A percentile compares a stretch with the other conserved stretches of the same genome.
Evolutionary conservation across 2,329 filamentous ascomycete genomes (phyloP).

Genomic region (Delphinella strobiligena): DNA sequence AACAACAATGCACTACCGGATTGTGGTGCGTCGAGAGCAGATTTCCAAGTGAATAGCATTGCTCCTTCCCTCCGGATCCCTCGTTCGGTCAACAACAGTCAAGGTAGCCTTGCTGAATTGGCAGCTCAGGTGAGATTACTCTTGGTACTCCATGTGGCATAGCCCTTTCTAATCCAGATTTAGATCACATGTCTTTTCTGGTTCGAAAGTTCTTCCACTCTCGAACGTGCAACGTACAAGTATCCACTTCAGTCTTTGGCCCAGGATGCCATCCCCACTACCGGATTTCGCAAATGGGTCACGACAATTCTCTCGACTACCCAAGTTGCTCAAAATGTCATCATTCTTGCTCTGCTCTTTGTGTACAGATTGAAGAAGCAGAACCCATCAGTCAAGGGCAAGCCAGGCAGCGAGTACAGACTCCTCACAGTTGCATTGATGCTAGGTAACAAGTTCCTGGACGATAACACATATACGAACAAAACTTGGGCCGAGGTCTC

Average conservation of each 20-base stretch:
- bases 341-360: slow-evolving; percentile 79
- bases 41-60: slow-evolving; percentile 25
- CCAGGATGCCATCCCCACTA: slow-evolving; percentile 60
- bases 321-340: slow-evolving; percentile 91
- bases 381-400: slow-evolving; percentile 80
- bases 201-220: slow-evolving; percentile 79
- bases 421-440: slow-evolving; percentile 90
- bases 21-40: no score
- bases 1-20: no score
- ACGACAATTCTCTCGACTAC: slow-evolving; percentile 82
- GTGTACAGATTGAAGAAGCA: slow-evolving; percentile 86
- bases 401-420: slow-evolving; percentile 84
- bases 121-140: slow-evolving; percentile 71
- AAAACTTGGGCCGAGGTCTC: slow-evolving; percentile 99
- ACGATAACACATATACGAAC: slow-evolving; percentile 98
- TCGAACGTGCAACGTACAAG: slow-evolving; percentile 54
- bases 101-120: slow-evolving; percentile 70
- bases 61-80: slow-evolving; percentile 56
- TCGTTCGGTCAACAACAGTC: slow-evolving; percentile 59
- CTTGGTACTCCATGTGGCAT: no score
- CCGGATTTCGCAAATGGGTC: slow-evolving; percentile 88
- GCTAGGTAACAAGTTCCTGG: slow-evolving; percentile 96
- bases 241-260: slow-evolving; percentile 42
- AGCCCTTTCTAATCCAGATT: no score
- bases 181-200: slow-evolving; percentile 95